Evolutionary conservation across 148 eudicot genomes (phyloP).

Genomic region (Chenopodium quinoa): DNA sequence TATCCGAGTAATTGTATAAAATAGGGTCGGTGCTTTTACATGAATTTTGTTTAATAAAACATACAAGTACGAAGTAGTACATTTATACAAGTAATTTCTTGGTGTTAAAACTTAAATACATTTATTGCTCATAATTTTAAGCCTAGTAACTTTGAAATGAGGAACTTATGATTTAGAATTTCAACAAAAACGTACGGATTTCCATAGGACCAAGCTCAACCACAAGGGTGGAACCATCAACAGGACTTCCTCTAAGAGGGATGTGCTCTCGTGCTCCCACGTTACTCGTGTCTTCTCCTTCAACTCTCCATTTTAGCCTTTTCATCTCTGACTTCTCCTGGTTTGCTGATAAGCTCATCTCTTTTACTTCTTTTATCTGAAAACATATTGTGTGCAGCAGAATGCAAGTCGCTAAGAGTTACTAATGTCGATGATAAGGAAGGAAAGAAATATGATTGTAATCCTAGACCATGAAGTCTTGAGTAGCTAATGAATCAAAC

Average conservation of each 20-base stretch:
- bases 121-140: no score
- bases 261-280: conserved; percentile 18
- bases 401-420: background rate
- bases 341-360: conserved; percentile 86
- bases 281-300: conserved; percentile 34
- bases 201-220: conserved; percentile 97
- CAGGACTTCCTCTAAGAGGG: conserved; percentile 60
- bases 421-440: background rate
- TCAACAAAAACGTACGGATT: conserved; percentile 71
- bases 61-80: no score
- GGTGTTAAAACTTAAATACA: no score
- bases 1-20: background rate
- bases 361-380: conserved; percentile 63
- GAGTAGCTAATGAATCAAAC: conserved; percentile 25
- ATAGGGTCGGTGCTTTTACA: background rate
- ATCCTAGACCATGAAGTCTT: no score
- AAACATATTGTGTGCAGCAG: background rate
- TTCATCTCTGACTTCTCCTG: conserved; percentile 77
- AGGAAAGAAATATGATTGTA: no score
- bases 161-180: conserved; percentile 24
- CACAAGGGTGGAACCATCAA: conserved; percentile 46
- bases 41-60: no score
- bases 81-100: no score
- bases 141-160: background rate
- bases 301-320: conserved; percentile 59